phyloP scores from a whole-genome alignment of 345 rosid genomes.

The Carallia pectinifolia region DNA sequence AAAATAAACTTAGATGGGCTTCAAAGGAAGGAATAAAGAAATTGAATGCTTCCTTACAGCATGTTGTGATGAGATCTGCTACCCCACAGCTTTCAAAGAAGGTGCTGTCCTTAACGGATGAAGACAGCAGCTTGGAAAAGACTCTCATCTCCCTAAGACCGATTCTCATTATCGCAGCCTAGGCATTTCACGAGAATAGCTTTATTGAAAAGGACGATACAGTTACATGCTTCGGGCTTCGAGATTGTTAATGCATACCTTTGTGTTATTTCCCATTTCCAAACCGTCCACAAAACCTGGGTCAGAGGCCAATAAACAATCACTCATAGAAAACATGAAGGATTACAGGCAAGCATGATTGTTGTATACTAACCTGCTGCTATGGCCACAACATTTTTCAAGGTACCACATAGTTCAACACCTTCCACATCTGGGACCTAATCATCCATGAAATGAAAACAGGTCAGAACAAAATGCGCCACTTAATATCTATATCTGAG shows the following conservation, averaged over 20 bases:
- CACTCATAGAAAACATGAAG: neutral
- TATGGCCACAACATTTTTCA: slow-evolving; percentile 93
- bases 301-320: slow-evolving; percentile 10
- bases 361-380: slow-evolving; percentile 61
- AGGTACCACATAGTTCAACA: slow-evolving; percentile 90
- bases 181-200: slow-evolving; percentile 7
- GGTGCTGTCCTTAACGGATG: slow-evolving; percentile 80
- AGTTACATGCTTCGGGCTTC: neutral
- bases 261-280: slow-evolving; percentile 95
- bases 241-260: slow-evolving; percentile 42
- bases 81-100: slow-evolving; percentile 97
- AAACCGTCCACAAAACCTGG: slow-evolving; percentile 92
- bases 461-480: neutral
- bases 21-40: slow-evolving; percentile 3
- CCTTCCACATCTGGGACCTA: slow-evolving; percentile 95
- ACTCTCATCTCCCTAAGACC: slow-evolving; percentile 94
- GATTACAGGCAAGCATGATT: neutral
- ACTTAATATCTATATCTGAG: neutral
- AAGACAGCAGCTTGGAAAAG: slow-evolving; percentile 75
- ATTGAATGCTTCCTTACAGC: slow-evolving; percentile 55
- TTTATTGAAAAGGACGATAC: neutral
- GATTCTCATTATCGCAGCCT: slow-evolving; percentile 98
- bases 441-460: slow-evolving; percentile 7
- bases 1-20: neutral
- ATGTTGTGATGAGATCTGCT: slow-evolving; percentile 90